These are phyloP conservation scores for Endothia cerciana DNA, from an alignment of 2,329 filamentous ascomycete species.

Conservation along the genomic window DNA sequence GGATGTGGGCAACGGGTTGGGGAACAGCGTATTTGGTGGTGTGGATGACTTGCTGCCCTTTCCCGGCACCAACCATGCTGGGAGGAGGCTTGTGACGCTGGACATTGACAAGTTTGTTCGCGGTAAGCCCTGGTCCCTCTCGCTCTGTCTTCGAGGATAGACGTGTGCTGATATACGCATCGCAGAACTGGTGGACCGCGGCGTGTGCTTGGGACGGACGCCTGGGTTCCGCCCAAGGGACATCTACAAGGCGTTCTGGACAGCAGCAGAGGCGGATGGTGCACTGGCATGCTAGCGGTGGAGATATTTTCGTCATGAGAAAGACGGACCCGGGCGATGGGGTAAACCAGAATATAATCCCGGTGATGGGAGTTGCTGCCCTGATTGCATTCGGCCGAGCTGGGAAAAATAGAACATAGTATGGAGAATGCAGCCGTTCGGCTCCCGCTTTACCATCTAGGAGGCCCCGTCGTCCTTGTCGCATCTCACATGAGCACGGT, in stretches of 20 bases:
- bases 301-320: background rate
- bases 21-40: background rate
- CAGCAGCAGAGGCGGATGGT: constrained; percentile 16
- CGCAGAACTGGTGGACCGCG: constrained; percentile 37
- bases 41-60: background rate
- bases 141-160: background rate
- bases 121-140: constrained; percentile 30
- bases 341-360: background rate
- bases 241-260: constrained; percentile 38
- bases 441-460: background rate
- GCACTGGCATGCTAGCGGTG: background rate
- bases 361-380: background rate
- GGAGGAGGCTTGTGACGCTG: constrained; percentile 32
- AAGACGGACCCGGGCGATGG: background rate
- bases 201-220: constrained; percentile 38
- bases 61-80: background rate
- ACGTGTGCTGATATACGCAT: constrained; percentile 1
- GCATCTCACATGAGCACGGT: too few species aligned
- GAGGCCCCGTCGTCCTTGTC: background rate
- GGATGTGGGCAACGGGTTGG: background rate
- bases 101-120: constrained; percentile 36
- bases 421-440: background rate
- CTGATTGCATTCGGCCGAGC: background rate
- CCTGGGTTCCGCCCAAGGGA: constrained; percentile 38
- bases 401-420: background rate